Percentiles rank a stretch among this genome's conserved stretches.
Evolutionary conservation across 192 early-diverging fungal genomes (phyloP).

Genomic region (Gonapodya prolifera): DNA sequence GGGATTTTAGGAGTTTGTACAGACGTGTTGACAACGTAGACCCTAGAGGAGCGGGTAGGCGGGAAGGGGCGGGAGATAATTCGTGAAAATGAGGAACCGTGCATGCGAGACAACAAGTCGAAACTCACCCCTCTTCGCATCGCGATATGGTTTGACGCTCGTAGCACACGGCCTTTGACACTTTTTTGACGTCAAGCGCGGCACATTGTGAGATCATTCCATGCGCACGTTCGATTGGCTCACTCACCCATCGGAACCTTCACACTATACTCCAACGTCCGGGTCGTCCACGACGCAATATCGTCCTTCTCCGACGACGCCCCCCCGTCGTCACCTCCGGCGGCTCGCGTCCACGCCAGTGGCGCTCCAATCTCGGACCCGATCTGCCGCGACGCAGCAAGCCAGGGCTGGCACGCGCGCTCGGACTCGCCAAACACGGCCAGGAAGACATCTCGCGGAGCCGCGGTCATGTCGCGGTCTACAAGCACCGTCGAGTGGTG

Average conservation of each 20-base stretch:
- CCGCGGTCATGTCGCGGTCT: neutral
- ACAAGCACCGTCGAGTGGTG: neutral
- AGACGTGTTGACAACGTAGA: neutral
- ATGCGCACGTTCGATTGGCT: neutral
- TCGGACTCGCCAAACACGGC: neutral
- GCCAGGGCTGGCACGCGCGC: neutral
- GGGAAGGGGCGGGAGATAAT: neutral
- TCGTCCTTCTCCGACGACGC: neutral
- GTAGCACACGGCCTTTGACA: neutral
- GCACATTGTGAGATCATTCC: too few relatives aligned
- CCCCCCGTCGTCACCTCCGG: neutral
- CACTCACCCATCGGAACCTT: neutral
- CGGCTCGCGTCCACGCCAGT: neutral
- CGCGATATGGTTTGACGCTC: neutral
- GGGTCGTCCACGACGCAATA: neutral
- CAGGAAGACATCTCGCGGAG: neutral
- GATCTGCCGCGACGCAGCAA: neutral
- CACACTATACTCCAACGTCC: neutral
- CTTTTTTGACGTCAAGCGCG: too few relatives aligned
- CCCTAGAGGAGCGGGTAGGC: neutral
- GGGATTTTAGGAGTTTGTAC: neutral
- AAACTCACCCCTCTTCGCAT: neutral
- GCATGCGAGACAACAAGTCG: neutral
- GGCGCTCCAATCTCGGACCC: neutral
- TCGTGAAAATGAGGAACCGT: neutral